Evolutionary conservation across 2,329 filamentous ascomycete genomes (phyloP).

Genomic region (Penicillium sp.): DNA sequence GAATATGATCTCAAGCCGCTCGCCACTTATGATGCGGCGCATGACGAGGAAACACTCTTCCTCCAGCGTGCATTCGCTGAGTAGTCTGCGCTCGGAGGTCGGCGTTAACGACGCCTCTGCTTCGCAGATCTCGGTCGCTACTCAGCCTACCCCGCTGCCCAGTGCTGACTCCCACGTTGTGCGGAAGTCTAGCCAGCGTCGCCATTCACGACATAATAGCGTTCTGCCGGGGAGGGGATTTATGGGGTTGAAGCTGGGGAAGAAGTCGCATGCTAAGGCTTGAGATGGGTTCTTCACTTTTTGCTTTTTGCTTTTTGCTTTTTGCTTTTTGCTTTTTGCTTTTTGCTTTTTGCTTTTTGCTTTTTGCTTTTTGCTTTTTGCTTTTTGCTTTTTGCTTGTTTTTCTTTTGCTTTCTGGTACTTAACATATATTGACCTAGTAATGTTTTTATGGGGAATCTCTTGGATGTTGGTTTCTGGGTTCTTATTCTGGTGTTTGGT

Average conservation of each 20-base stretch:
- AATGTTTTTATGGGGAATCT: not conserved
- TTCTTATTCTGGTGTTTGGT: not conserved
- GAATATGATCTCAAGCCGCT: conserved; percentile 17
- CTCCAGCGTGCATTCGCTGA: conserved; percentile 23
- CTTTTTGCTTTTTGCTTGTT: no score
- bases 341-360: no score
- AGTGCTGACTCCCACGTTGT: conserved; percentile 4
- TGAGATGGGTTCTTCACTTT: not conserved
- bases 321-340: no score
- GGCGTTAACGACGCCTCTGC: conserved; percentile 8
- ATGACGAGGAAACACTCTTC: conserved; percentile 24
- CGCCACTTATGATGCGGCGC: conserved; percentile 19
- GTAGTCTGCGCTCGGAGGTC: conserved; percentile 25
- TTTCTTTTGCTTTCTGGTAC: not conserved
- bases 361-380: no score
- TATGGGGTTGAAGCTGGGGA: conserved; percentile 21
- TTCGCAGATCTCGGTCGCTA: conserved; percentile 1
- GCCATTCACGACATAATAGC: conserved; percentile 16
- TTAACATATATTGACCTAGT: not conserved
- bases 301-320: not conserved
- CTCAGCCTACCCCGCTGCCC: not conserved
- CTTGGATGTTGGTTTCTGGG: not conserved
- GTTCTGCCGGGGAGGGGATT: conserved; percentile 13
- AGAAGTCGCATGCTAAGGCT: conserved; percentile 12
- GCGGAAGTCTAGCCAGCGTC: conserved; percentile 14